Evolutionary conservation across 2,329 filamentous ascomycete genomes (phyloP).

Genomic region (Verticillium albo-atrum): DNA sequence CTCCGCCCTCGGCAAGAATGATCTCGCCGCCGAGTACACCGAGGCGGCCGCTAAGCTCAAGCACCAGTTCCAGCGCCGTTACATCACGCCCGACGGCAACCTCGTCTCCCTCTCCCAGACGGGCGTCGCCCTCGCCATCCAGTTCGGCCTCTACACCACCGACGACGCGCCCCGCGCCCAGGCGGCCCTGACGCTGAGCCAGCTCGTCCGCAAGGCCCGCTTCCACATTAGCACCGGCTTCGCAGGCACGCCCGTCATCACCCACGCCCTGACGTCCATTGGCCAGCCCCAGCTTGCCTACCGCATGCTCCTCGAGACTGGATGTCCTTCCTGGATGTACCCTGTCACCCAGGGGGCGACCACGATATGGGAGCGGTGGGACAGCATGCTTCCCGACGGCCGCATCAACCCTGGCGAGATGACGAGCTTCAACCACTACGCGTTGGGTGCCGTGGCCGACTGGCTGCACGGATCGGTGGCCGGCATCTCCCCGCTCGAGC

Average conservation of each 20-base stretch:
- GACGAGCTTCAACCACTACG: conserved; percentile 38
- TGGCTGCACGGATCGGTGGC: conserved; percentile 28
- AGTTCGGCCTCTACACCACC: conserved; percentile 5
- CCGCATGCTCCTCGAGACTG: conserved; percentile 29
- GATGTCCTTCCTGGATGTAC: conserved; percentile 32
- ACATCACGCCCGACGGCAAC: conserved; percentile 8
- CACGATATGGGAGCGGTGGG: conserved; percentile 38
- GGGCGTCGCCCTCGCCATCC: conserved; percentile 5
- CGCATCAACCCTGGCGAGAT: conserved; percentile 32
- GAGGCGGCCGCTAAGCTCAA: neutral
- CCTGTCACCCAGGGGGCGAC: conserved; percentile 28
- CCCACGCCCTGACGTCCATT: conserved; percentile 7
- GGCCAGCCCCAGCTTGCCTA: conserved; percentile 20
- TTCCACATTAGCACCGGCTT: conserved; percentile 8
- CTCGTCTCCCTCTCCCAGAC: conserved; percentile 7
- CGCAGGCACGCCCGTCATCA: conserved; percentile 6
- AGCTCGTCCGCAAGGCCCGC: conserved; percentile 4
- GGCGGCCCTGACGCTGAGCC: conserved; percentile 3
- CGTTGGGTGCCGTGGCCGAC: conserved; percentile 30
- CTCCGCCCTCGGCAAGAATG: neutral
- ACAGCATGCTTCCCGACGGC: conserved; percentile 30
- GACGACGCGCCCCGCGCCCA: neutral
- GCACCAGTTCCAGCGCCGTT: conserved; percentile 3
- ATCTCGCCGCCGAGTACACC: neutral
- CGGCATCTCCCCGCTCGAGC: conserved; percentile 13